Conservation (phyloP, 2,329 filamentous ascomycete genomes). For the Colletotrichum kahawae region DNA sequence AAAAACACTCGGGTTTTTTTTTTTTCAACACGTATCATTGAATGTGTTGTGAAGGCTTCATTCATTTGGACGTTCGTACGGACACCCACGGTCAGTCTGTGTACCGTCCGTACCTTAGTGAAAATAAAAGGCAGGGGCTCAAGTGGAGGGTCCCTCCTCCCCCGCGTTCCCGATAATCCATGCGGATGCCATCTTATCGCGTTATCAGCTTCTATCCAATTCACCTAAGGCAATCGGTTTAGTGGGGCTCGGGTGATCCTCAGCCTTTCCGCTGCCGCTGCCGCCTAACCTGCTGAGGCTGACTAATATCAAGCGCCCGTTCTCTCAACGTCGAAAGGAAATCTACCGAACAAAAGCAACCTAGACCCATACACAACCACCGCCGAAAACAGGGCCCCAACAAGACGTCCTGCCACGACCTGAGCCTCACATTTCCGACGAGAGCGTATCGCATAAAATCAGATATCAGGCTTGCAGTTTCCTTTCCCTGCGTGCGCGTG, state of each 20-base stretch:
- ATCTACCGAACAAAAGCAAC: conserved; percentile 37
- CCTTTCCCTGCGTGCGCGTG: neutral
- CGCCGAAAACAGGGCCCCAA: conserved; percentile 26
- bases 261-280: conserved; percentile 6
- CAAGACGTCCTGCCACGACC: conserved; percentile 8
- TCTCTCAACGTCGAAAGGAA: conserved; percentile 29
- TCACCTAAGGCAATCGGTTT: neutral
- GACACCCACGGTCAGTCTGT: no score
- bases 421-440: neutral
- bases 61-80: neutral
- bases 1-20: neutral
- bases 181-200: neutral
- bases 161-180: conserved; percentile 1
- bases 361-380: conserved; percentile 42
- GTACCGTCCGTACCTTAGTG: neutral
- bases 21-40: no score
- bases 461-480: neutral
- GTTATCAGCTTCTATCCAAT: neutral
- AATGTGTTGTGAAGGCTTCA: neutral
- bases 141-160: neutral
- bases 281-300: conserved; percentile 2
- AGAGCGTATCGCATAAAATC: neutral
- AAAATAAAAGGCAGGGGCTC: neutral
- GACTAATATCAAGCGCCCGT: conserved; percentile 18
- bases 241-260: conserved; percentile 7